phyloP scores from a whole-genome alignment of 75 land plant species.

The Larix kaempferi region DNA sequence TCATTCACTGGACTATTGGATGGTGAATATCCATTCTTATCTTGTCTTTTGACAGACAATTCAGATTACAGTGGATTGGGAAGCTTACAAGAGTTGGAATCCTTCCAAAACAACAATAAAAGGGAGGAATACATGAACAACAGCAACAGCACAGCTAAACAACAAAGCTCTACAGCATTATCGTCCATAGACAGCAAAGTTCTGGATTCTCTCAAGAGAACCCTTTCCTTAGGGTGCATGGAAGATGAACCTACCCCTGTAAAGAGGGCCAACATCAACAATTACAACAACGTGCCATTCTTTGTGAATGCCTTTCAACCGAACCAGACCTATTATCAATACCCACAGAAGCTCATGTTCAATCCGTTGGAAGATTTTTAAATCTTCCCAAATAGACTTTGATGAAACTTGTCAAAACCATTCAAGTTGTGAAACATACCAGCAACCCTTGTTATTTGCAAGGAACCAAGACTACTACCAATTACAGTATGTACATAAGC shows the following conservation, averaged over 20 bases:
- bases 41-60: neutral
- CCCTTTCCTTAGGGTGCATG: slow-evolving; percentile 10
- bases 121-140: neutral
- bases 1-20: slow-evolving; percentile 7
- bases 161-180: neutral
- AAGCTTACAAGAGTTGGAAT: neutral
- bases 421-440: neutral
- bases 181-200: slow-evolving; percentile 4
- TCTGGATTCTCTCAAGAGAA: slow-evolving; percentile 9
- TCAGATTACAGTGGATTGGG: neutral
- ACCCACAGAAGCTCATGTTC: slow-evolving; percentile 8
- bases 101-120: neutral
- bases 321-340: slow-evolving; percentile 6
- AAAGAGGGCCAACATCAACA: neutral
- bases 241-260: neutral
- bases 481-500: neutral
- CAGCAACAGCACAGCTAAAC: neutral
- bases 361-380: slow-evolving; percentile 6
- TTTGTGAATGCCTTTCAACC: neutral
- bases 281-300: neutral
- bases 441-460: neutral
- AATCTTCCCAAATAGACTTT: neutral
- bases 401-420: neutral
- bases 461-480: neutral
- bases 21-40: neutral